phyloP scores from a whole-genome alignment of 345 rosid species.

The Eucalyptus globulus region DNA sequence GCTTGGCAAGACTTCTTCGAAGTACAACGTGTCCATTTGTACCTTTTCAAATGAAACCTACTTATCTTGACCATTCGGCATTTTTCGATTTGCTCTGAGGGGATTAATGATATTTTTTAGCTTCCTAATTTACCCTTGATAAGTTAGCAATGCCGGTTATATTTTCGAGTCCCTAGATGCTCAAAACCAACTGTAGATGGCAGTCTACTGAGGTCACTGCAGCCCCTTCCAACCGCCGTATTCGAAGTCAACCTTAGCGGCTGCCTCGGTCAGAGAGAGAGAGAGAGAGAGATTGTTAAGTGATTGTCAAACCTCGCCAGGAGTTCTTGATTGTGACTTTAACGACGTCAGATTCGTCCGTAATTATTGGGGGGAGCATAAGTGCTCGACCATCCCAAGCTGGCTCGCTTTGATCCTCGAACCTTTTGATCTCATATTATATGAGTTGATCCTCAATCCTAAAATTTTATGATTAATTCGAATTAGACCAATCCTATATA shows the following conservation, averaged over 20 bases:
- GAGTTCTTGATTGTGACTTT: background rate
- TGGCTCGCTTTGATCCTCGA: too few relatives aligned
- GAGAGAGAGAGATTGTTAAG: background rate
- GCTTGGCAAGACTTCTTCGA: background rate
- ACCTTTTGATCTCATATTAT: too few relatives aligned
- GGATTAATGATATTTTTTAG: background rate
- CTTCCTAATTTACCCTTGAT: background rate
- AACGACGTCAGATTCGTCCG: background rate
- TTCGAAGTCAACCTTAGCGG: background rate
- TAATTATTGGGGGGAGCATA: background rate
- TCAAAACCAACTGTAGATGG: background rate
- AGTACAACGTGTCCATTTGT: background rate
- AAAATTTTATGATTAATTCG: too few relatives aligned
- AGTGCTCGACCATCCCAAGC: too few relatives aligned
- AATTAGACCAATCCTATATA: too few relatives aligned
- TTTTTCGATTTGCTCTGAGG: background rate
- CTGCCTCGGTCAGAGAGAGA: background rate
- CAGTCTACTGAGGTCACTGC: background rate
- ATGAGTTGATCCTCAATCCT: accelerated
- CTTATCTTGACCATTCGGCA: background rate
- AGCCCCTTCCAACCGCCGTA: background rate
- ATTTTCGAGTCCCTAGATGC: background rate
- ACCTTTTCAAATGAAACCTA: background rate
- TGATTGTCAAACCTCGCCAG: background rate
- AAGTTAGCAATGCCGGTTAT: background rate